Evolutionary conservation across 202 grass and related monocot genomes (phyloP), one percentile per base, ranked within the genome.

Genomic region (Digitaria exilis): DNA sequence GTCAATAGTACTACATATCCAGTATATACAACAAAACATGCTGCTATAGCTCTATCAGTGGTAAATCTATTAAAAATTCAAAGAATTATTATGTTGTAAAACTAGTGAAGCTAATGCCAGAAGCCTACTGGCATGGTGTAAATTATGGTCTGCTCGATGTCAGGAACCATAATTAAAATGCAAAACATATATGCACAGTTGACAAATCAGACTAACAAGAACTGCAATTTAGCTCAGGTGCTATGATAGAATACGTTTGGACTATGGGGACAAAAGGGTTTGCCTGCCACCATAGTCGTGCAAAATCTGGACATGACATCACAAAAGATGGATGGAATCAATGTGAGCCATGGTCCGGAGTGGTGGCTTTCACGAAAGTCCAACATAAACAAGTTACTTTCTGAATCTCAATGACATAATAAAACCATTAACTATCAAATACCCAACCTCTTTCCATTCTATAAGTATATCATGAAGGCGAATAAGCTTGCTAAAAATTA

Each of bases 131-230:
- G 37, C 37, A 39, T 39, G 37, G 37, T 39, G 37, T 39, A 39
- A 39, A 39, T n/a, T 72, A 72, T 37, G 64, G 24, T 34, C 29
- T 66, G 35, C 46, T 58, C 49, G 24, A 77, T 88, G 65, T 54
- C 12, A 84, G 59, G 59, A 58, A 78, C 25, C 80, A 73, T 18
- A 42, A 18, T 70, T 82, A 62, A 62, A 16, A 31, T 43, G 14
- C 41, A 14, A 69, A 77, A 77, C 32, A n/a, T 64, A n/a, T 64
- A 75, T 77, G 19, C 57, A 73, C 29, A 71, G 56, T 58, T 89
- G 37, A 59, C 30, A 76, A 39, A 39, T 42, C 21, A 54, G 34
- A 22, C 26, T 26, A 66, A 58, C n/a, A 78, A 59, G 45, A 39
- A 29, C 15, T 30, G 24, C 35, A 78, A 44, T 37, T 48, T 87